Base-by-base conservation (phyloP, 2,329 filamentous ascomycete species). In the Grosmannia serpens region DNA sequence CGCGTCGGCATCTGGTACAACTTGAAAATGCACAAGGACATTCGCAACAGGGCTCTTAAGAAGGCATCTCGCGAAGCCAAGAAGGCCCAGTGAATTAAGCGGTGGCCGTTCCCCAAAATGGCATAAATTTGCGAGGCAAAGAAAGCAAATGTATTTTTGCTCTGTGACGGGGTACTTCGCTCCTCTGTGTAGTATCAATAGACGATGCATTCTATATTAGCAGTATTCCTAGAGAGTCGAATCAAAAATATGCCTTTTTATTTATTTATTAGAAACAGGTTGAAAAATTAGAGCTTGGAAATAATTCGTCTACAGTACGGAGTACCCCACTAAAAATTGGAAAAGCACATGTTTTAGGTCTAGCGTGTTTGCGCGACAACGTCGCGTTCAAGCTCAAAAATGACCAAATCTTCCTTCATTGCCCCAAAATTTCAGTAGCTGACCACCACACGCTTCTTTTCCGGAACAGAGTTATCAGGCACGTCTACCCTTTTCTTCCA, bases 61-160 rank as follows among this genome's bases (percentile, higher is more conserved):
- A 96, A 96, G 80, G 86, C 84, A 4, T 89, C 89, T 67, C 83
- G 90, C 52, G 88, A 95, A 58, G 85, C 83, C 11, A 90, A 90
- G 81, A 89, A 88, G 74, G 65, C 60, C 22, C 62, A 44, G 27
- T 56, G 20, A 27, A 17, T 4, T 33, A 22, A n/a, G 8, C 20
- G n/a, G 9, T 2, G 15, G 17, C 17, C 15, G 9, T 17, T 38
- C 13, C 35, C n/a, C n/a, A n/a, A n/a, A n/a, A n/a, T n/a, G n/a
- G n/a, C n/a, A n/a, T n/a, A n/a, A n/a, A n/a, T n/a, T n/a, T n/a
- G n/a, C n/a, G n/a, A n/a, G n/a, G n/a, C n/a, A n/a, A n/a, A n/a
- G n/a, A n/a, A n/a, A n/a, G n/a, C n/a, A n/a, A n/a, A n/a, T n/a
- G n/a, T n/a, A n/a, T n/a, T 38, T 17, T 38, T 38, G 11, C 13